These are phyloP conservation scores for Sergeia podlipaevii DNA, from an alignment of 208 protist species.

Conservation along the genomic window DNA sequence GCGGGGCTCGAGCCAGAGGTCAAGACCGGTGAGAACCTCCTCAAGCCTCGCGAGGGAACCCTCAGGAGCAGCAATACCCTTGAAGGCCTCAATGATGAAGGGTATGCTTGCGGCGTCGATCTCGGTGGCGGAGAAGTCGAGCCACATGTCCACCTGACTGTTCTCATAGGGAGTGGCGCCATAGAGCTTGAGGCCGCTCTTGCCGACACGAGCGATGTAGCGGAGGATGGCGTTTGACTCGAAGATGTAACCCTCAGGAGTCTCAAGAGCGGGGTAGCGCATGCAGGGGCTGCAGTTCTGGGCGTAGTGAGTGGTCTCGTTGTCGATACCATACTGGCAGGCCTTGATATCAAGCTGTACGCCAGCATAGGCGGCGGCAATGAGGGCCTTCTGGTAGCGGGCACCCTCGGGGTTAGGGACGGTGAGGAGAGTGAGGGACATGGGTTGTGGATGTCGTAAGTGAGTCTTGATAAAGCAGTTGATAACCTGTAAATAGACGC, in stretches of 20 bases:
- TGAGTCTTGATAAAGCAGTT: slow-evolving; percentile 5
- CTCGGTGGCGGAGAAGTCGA: slow-evolving; percentile 78
- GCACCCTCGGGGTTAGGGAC: slow-evolving; percentile 31
- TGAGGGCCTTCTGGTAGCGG: slow-evolving; percentile 55
- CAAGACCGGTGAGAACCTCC: slow-evolving; percentile 49
- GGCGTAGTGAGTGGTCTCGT: slow-evolving; percentile 54
- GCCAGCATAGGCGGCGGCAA: slow-evolving; percentile 57
- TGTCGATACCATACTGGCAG: slow-evolving; percentile 49
- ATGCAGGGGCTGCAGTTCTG: slow-evolving; percentile 63
- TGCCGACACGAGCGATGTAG: slow-evolving; percentile 66
- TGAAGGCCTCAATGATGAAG: slow-evolving; percentile 26
- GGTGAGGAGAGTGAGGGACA: slow-evolving; percentile 37
- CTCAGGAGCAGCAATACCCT: slow-evolving; percentile 14
- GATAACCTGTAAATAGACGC: no score
- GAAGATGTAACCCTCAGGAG: slow-evolving; percentile 79
- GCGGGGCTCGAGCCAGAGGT: slow-evolving; percentile 72
- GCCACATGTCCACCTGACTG: slow-evolving; percentile 84
- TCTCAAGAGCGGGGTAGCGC: slow-evolving; percentile 73
- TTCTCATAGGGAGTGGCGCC: slow-evolving; percentile 65
- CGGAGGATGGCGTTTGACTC: slow-evolving; percentile 84
- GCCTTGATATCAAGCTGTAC: slow-evolving; percentile 40
- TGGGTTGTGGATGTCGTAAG: background rate
- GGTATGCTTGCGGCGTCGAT: slow-evolving; percentile 31
- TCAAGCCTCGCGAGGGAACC: slow-evolving; percentile 24
- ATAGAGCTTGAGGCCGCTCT: slow-evolving; percentile 60